These are phyloP conservation scores for Endoconidiophora laricicola DNA, from an alignment of 2,329 filamentous ascomycete genomes.

Conservation along the genomic window DNA sequence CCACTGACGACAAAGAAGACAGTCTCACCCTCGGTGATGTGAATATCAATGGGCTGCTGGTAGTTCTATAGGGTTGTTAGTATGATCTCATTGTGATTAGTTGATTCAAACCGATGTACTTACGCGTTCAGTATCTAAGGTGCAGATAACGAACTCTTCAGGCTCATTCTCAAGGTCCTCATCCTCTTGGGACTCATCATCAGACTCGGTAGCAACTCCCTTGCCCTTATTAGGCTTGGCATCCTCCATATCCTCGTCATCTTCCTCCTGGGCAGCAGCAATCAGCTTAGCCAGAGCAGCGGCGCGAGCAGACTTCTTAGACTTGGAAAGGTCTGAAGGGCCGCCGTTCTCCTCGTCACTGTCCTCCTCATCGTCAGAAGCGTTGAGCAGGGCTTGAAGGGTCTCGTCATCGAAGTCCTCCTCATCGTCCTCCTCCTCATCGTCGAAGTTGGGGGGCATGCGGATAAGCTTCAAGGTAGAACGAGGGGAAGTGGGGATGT, in stretches of 20 bases:
- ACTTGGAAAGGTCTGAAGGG: conserved; percentile 81
- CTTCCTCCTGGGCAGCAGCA: conserved; percentile 34
- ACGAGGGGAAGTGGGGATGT: conserved; percentile 46
- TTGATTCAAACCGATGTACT: conserved; percentile 17
- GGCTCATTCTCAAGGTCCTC: conserved; percentile 42
- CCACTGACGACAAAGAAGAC: conserved; percentile 87
- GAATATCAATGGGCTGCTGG: conserved; percentile 91
- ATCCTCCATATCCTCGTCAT: conserved; percentile 59
- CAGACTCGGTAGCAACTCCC: conserved; percentile 44
- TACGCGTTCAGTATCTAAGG: conserved; percentile 84
- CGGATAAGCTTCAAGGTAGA: conserved; percentile 87
- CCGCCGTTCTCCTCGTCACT: conserved; percentile 65
- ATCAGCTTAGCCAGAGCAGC: conserved; percentile 65
- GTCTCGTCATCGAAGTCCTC: conserved; percentile 53
- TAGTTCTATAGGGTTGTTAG: conserved; percentile 45
- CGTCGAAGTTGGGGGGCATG: conserved; percentile 41
- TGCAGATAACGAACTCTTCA: conserved; percentile 90
- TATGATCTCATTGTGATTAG: conserved; percentile 3
- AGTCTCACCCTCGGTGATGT: conserved; percentile 71
- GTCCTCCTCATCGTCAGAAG: conserved; percentile 37
- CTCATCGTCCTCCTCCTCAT: conserved; percentile 37
- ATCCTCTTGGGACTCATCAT: conserved; percentile 42
- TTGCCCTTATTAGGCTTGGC: conserved; percentile 55
- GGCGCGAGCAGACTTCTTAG: conserved; percentile 49
- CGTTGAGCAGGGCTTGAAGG: conserved; percentile 37